A percentile compares a stretch with the other conserved stretches of the same genome.
Conservation (phyloP, 352 stramenopile species). For the Globisporangium nunn region DNA sequence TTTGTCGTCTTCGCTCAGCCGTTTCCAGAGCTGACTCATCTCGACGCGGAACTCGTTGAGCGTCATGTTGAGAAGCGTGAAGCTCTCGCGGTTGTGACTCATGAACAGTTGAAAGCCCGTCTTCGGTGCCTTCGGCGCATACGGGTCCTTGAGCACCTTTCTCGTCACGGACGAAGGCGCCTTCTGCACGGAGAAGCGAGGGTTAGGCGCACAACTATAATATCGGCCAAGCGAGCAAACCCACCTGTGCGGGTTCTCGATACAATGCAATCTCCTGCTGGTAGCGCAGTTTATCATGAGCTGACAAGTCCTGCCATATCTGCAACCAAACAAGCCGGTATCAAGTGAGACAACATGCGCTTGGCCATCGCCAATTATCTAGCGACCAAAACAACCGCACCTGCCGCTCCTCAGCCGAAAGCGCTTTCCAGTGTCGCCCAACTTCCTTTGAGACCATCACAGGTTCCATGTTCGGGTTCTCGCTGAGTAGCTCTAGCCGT, state of each 20-base stretch:
- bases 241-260: slow-evolving; percentile 13
- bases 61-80: slow-evolving; percentile 42
- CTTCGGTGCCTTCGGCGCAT: slow-evolving; percentile 30
- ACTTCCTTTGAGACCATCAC: slow-evolving; percentile 43
- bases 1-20: slow-evolving; percentile 34
- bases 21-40: slow-evolving; percentile 46
- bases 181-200: background rate
- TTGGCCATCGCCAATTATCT: background rate
- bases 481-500: slow-evolving; percentile 29
- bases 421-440: slow-evolving; percentile 36
- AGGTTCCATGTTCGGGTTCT: slow-evolving; percentile 30
- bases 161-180: slow-evolving; percentile 1
- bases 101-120: slow-evolving; percentile 65
- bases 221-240: background rate
- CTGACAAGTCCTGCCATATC: slow-evolving; percentile 43
- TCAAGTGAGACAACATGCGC: background rate
- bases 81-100: slow-evolving; percentile 43
- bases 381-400: slow-evolving; percentile 5
- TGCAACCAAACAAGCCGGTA: slow-evolving; percentile 2
- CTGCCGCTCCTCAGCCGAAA: slow-evolving; percentile 29
- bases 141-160: slow-evolving; percentile 28
- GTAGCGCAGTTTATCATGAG: slow-evolving; percentile 40
- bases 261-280: slow-evolving; percentile 39
- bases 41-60: slow-evolving; percentile 49
- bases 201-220: background rate